A percentile compares a stretch with the other conserved stretches of the same genome.
phyloP scores from a whole-genome alignment of 1,284 basidiomycete genomes.

The Cryptococcus sp. region DNA sequence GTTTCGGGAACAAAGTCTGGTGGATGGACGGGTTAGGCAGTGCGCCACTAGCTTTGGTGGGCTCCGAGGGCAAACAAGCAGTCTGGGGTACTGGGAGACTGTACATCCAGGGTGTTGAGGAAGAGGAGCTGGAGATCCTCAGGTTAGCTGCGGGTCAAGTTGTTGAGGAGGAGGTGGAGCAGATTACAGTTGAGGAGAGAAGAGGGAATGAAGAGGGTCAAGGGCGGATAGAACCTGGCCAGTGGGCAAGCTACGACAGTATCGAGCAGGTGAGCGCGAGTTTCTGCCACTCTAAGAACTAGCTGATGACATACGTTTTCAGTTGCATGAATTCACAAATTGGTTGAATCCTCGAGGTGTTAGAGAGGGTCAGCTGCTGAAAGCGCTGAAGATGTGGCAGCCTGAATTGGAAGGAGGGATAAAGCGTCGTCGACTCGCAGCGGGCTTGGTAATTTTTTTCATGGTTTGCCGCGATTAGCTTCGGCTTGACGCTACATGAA shows the following conservation, averaged over 20 bases:
- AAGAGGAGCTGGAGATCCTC: constrained; percentile 71
- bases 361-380: constrained; percentile 80
- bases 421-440: constrained; percentile 32
- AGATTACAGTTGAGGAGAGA: constrained; percentile 55
- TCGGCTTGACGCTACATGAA: neutral
- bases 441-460: constrained; percentile 30
- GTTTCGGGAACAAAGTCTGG: constrained; percentile 94
- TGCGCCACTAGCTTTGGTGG: constrained; percentile 68
- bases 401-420: constrained; percentile 80
- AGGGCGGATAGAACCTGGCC: constrained; percentile 67
- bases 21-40: constrained; percentile 97
- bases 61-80: constrained; percentile 55
- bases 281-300: too few relatives aligned
- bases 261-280: constrained; percentile 69
- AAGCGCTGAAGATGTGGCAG: constrained; percentile 78
- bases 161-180: constrained; percentile 56
- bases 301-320: neutral
- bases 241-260: constrained; percentile 88
- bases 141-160: constrained; percentile 56
- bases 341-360: constrained; percentile 92
- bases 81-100: constrained; percentile 81
- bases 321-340: constrained; percentile 77
- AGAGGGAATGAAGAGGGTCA: constrained; percentile 70
- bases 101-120: constrained; percentile 85
- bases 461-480: too few relatives aligned